A percentile compares a stretch with the other conserved stretches of the same genome.
Conservation (phyloP, 2,329 filamentous ascomycete species). For the Diaporthe humulicola region DNA sequence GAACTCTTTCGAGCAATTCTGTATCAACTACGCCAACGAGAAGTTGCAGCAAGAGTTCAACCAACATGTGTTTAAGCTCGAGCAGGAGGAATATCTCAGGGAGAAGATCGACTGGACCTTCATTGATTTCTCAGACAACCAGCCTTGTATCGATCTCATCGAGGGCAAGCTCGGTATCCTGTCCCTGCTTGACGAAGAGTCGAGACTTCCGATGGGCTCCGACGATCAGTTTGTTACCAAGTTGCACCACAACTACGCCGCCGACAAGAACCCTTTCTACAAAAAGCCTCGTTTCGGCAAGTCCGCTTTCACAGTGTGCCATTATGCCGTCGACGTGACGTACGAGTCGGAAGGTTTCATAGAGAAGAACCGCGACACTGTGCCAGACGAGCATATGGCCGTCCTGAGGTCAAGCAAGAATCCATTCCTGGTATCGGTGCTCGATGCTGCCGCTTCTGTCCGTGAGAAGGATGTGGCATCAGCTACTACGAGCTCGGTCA, state of each 20-base stretch:
- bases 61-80: slow-evolving; percentile 98
- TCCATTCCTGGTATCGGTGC: slow-evolving; percentile 84
- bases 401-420: slow-evolving; percentile 89
- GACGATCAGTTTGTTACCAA: slow-evolving; percentile 98
- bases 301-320: slow-evolving; percentile 96
- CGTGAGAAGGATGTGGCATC: slow-evolving; percentile 87
- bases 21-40: slow-evolving; percentile 99
- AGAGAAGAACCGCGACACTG: slow-evolving; percentile 98
- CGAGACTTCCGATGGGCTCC: slow-evolving; percentile 94
- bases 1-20: slow-evolving; percentile 99
- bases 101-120: slow-evolving; percentile 99
- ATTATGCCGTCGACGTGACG: slow-evolving; percentile 97
- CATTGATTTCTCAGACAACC: slow-evolving; percentile 99
- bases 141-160: slow-evolving; percentile 98
- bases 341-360: slow-evolving; percentile 99
- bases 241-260: slow-evolving; percentile 91
- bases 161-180: slow-evolving; percentile 96
- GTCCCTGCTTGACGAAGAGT: slow-evolving; percentile 95
- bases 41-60: slow-evolving; percentile 99
- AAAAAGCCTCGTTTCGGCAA: slow-evolving; percentile 99
- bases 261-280: slow-evolving; percentile 92
- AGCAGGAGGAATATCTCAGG: slow-evolving; percentile 96
- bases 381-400: slow-evolving; percentile 98
- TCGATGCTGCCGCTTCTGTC: slow-evolving; percentile 87
- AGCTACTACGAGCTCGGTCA: slow-evolving; percentile 78